Conservation (phyloP, 148 eudicot species). For the Vaccinium darrowii region DNA sequence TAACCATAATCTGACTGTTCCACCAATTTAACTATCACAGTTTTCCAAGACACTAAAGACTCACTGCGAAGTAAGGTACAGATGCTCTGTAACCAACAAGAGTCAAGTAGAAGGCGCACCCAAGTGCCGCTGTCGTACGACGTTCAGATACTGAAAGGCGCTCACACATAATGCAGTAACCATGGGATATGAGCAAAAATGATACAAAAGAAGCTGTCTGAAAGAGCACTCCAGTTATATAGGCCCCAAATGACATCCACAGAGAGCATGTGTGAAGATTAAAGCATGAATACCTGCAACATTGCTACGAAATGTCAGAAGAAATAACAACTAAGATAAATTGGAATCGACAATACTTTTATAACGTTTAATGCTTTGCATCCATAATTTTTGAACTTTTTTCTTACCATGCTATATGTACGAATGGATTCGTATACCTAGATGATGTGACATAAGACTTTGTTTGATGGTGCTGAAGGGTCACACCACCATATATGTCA, state of each 20-base stretch:
- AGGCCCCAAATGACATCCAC: constrained; percentile 96
- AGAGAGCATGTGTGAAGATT: constrained; percentile 75
- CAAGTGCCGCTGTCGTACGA: constrained; percentile 68
- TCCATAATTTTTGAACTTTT: neutral
- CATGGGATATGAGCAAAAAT: constrained; percentile 80
- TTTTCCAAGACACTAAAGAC: constrained; percentile 19
- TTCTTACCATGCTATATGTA: neutral
- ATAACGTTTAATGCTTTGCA: neutral
- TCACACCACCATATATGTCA: neutral
- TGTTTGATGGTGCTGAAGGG: neutral
- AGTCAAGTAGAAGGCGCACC: constrained; percentile 80
- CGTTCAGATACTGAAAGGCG: constrained; percentile 72
- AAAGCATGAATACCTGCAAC: constrained; percentile 82
- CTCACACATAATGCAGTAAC: constrained; percentile 94
- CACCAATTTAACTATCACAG: neutral
- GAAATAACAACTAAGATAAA: neutral
- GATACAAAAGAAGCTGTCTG: constrained; percentile 88
- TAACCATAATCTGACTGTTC: neutral
- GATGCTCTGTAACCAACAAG: constrained; percentile 93
- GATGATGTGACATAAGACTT: neutral
- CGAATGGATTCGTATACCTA: neutral
- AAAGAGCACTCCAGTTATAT: constrained; percentile 79
- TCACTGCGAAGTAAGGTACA: constrained; percentile 87
- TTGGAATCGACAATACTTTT: neutral
- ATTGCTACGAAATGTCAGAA: neutral